Conservation (phyloP, 257 asterid genomes). For the Solanum okadae region DNA sequence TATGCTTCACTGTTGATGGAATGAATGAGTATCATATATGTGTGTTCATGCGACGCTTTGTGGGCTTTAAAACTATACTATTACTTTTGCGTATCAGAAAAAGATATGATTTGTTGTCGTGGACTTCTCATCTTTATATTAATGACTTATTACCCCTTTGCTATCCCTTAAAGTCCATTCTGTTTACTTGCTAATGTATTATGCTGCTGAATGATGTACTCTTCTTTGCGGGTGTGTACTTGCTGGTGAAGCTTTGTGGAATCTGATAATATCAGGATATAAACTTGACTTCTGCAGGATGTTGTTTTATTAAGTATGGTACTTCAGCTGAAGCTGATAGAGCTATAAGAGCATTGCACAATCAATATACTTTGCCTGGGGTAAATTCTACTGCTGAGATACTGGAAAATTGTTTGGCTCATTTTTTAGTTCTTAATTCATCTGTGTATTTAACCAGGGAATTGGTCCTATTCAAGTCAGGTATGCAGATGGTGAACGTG, state of each 20-base stretch:
- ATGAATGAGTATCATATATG: background rate
- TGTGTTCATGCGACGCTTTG: background rate
- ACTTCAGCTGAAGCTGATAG: slow-evolving; percentile 86
- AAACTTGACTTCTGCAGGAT: slow-evolving; percentile 69
- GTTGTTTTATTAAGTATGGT: slow-evolving; percentile 92
- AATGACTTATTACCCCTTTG: background rate
- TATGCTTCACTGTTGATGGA: background rate
- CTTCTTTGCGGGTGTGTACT: slow-evolving; percentile 3
- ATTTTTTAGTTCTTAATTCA: slow-evolving; percentile 9
- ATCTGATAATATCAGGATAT: slow-evolving; percentile 27
- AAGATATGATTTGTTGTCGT: background rate
- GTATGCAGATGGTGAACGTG: slow-evolving; percentile 99
- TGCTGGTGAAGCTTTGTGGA: slow-evolving; percentile 14
- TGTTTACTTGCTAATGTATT: background rate
- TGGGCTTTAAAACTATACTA: background rate
- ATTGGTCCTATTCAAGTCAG: slow-evolving; percentile 92
- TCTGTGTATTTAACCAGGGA: slow-evolving; percentile 46
- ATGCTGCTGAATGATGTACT: background rate
- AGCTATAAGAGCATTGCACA: slow-evolving; percentile 86
- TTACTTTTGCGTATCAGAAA: background rate
- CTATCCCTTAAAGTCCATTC: background rate
- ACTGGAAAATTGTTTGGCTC: background rate
- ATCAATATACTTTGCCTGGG: slow-evolving; percentile 84
- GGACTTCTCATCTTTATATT: background rate
- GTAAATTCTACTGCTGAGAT: slow-evolving; percentile 32